Evolutionary conservation across 2,329 filamentous ascomycete genomes (phyloP).

Genomic region (Ceratocystis lukuohia): DNA sequence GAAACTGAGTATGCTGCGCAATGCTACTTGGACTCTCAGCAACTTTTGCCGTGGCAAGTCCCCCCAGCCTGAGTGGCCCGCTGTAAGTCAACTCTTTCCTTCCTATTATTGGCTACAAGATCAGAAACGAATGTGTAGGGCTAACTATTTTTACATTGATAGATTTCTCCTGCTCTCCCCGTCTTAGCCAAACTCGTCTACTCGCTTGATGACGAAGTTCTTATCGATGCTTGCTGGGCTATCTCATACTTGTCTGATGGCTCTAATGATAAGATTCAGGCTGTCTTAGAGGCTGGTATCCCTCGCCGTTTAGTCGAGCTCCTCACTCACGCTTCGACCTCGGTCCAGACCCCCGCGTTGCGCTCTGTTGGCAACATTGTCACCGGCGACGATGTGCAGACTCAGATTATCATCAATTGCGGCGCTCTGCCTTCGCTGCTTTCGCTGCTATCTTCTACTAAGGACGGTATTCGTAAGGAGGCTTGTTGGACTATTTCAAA

Average conservation of each 20-base stretch:
- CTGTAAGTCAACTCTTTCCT: slow-evolving; percentile 45
- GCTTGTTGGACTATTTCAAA: slow-evolving; percentile 99
- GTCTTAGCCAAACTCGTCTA: slow-evolving; percentile 96
- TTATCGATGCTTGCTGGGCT: slow-evolving; percentile 99
- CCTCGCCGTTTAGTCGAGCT: slow-evolving; percentile 92
- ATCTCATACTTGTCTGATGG: slow-evolving; percentile 98
- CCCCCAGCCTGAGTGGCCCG: slow-evolving; percentile 94
- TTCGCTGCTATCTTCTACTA: slow-evolving; percentile 86
- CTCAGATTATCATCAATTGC: slow-evolving; percentile 98
- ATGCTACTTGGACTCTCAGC: slow-evolving; percentile 97
- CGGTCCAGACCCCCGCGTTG: slow-evolving; percentile 91
- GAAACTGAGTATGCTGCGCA: slow-evolving; percentile 97
- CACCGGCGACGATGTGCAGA: slow-evolving; percentile 95
- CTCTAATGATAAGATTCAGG: slow-evolving; percentile 98
- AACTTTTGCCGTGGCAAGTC: slow-evolving; percentile 99
- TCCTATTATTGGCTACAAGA: background rate
- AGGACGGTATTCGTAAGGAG: slow-evolving; percentile 98
- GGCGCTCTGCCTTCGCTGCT: slow-evolving; percentile 85
- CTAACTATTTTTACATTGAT: slow-evolving; percentile 22
- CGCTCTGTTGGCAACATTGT: slow-evolving; percentile 98
- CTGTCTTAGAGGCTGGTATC: slow-evolving; percentile 95
- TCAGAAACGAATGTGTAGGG: slow-evolving; percentile 2
- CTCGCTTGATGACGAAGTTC: slow-evolving; percentile 92
- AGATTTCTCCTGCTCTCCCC: slow-evolving; percentile 90
- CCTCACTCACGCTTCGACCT: slow-evolving; percentile 95